phyloP scores from a whole-genome alignment of 345 rosid species.

The Acer yangbiense region DNA sequence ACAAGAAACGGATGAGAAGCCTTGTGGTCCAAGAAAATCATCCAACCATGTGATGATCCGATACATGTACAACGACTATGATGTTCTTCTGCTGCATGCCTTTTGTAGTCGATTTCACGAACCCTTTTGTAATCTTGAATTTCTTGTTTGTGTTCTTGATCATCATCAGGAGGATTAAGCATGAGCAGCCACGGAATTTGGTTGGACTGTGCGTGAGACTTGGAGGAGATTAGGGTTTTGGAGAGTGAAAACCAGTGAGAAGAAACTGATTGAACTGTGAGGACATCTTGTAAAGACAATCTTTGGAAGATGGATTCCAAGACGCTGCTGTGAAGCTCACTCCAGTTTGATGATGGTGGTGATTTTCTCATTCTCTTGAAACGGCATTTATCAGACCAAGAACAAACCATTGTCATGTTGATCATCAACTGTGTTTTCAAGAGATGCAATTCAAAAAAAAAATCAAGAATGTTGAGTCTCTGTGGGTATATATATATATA shows the following conservation, averaged over 20 bases:
- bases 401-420: neutral
- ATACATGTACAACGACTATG: neutral
- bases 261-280: too few species aligned
- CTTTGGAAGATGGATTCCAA: neutral
- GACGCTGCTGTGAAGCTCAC: neutral
- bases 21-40: neutral
- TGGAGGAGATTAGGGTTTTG: neutral
- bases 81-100: too few species aligned
- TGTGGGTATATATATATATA: too few species aligned
- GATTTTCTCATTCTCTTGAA: neutral
- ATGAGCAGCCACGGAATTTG: neutral
- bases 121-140: neutral
- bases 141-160: too few species aligned
- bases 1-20: neutral
- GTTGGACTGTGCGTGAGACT: neutral
- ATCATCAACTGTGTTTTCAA: too few species aligned
- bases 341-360: neutral
- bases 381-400: neutral
- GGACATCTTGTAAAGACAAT: too few species aligned
- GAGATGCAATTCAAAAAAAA: neutral
- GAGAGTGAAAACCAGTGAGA: too few species aligned
- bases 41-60: constrained; percentile 14
- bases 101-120: neutral
- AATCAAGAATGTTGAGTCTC: neutral
- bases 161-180: too few species aligned